A percentile compares a stretch with the other conserved stretches of the same genome.
phyloP scores from a whole-genome alignment of 2,329 filamentous ascomycete genomes.

The Alternaria hordeiaustralica region DNA sequence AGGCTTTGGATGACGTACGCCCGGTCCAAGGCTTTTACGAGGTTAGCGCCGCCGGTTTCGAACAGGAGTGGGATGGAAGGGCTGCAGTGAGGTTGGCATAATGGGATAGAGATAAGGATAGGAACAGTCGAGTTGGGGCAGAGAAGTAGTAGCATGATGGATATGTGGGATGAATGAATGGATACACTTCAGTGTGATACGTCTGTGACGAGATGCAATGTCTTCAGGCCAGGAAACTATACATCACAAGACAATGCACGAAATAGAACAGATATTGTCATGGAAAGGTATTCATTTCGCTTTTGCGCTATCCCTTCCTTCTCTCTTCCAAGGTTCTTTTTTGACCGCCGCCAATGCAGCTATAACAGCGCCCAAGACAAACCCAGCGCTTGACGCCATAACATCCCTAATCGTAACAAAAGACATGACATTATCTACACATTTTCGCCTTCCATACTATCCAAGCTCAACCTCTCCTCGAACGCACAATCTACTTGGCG shows the following conservation, averaged over 20 bases:
- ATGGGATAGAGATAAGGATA: no score
- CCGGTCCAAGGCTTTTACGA: neutral
- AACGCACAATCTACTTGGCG: slow-evolving; percentile 34
- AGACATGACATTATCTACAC: slow-evolving; percentile 36
- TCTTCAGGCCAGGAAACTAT: neutral
- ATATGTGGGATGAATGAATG: neutral
- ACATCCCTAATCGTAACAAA: slow-evolving; percentile 21
- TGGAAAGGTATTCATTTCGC: slow-evolving; percentile 22
- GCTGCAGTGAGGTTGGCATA: neutral
- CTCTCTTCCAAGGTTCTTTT: slow-evolving; percentile 4
- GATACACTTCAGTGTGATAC: neutral
- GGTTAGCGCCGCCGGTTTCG: neutral
- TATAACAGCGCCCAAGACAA: slow-evolving; percentile 1
- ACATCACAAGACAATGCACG: neutral
- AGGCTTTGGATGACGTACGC: neutral
- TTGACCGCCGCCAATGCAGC: slow-evolving; percentile 5
- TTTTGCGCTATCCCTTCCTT: slow-evolving; percentile 6
- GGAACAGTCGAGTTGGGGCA: neutral
- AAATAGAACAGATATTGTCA: neutral
- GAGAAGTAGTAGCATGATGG: neutral
- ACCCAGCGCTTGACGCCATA: slow-evolving; percentile 23
- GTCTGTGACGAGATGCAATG: rapidly evolving
- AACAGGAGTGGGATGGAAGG: neutral
- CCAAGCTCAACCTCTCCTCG: neutral
- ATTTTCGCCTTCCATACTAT: slow-evolving; percentile 8